Percentiles rank a stretch among this genome's conserved stretches.
phyloP scores from a whole-genome alignment of 768 basidiomycete species.

The Lentinus brumalis region DNA sequence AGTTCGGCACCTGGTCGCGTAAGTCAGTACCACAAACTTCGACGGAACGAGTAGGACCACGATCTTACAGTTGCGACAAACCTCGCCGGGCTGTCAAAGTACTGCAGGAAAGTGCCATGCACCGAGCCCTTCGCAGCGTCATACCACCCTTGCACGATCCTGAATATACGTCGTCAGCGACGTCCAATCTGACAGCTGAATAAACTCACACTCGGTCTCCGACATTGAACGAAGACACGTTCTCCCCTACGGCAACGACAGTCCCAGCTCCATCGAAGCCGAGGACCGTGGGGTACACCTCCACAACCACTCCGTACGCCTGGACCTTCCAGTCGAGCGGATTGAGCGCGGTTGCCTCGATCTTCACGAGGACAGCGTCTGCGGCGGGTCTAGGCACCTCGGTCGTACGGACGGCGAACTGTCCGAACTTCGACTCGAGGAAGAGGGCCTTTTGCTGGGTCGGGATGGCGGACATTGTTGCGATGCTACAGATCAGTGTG shows the following conservation, averaged over 20 bases:
- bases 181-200: neutral
- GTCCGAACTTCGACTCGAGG: slow-evolving; percentile 11
- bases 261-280: slow-evolving; percentile 22
- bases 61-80: neutral
- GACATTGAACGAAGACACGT: neutral
- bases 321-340: slow-evolving; percentile 33
- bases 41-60: too few species aligned
- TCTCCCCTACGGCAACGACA: slow-evolving; percentile 30
- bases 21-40: neutral
- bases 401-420: slow-evolving; percentile 6
- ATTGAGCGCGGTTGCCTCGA: slow-evolving; percentile 45
- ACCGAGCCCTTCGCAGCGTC: neutral
- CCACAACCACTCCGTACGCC: slow-evolving; percentile 23
- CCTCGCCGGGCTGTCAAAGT: neutral
- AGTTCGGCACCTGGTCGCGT: slow-evolving; percentile 12
- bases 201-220: slow-evolving; percentile 11
- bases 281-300: slow-evolving; percentile 25
- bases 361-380: slow-evolving; percentile 45
- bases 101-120: slow-evolving; percentile 5
- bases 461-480: neutral
- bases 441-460: slow-evolving; percentile 20
- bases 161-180: neutral
- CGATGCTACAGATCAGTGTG: too few species aligned
- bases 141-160: neutral
- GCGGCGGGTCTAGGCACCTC: slow-evolving; percentile 36